Base-by-base conservation (phyloP, 805 yeast genomes). In the Cyberlindnera veronae region DNA sequence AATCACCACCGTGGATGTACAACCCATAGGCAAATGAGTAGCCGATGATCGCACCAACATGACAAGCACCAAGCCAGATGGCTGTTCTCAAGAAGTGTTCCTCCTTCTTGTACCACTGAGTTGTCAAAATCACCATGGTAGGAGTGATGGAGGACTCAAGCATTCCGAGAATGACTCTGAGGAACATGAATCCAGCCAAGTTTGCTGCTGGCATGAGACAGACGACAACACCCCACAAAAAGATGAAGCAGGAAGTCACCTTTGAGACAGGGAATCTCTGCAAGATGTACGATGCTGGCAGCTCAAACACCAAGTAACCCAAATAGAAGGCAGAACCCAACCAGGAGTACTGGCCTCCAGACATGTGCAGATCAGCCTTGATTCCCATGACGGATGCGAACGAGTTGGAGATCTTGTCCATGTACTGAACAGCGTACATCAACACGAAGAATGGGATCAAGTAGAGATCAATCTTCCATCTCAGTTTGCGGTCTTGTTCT, bases 141-240 rank as follows among this genome's bases (percentile, higher is more conserved):
- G 86, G 84, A 17, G 78, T 71, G 17, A 78, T 70, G 17, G 70
- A 64, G 41, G 76, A 64, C 53, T 78, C 84, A 2, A 76, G 59
- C 43, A 67, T 57, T 12, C 84, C 84, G 20, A 77, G 55, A 29
- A 76, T 49, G 5, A 69, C 68, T 53, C 84, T 64, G n/a, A 71
- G 57, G 8, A 70, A 65, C 20, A 75, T 49, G 37, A 76, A 66
- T 0, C 77, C 72, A 13, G 37, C 46, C 22, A 38, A 29, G 29
- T 66, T 54, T 0, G 70, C 71, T 2, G 71, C 74, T 2, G 83
- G 70, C 45, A 74, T 77, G n/a, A 76, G 62, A 27, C 74, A 65
- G 26, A 79, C 59, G n/a, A 78, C 57, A 22, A 57, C 51, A 17
- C 88, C 88, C 89, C 90, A 83, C 0, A 74, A 31, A n/a, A 78